Conservation (phyloP, 352 stramenopile species). For the Phytopythium vexans region DNA sequence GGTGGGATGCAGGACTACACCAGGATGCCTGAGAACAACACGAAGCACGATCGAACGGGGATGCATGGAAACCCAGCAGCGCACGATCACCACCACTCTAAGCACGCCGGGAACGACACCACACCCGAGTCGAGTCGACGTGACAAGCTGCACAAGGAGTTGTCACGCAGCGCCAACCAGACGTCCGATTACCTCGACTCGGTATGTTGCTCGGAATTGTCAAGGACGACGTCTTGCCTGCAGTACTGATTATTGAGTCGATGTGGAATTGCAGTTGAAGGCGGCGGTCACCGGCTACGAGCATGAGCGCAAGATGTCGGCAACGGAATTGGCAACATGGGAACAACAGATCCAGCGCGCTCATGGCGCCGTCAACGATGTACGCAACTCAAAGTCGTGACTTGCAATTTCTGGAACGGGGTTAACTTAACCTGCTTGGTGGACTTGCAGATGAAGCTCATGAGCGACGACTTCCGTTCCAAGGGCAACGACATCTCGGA, state of each 20-base stretch:
- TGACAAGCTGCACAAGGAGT: not conserved
- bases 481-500: constrained; percentile 20
- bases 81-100: too few relatives aligned
- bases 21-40: too few relatives aligned
- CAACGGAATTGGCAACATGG: constrained; percentile 9
- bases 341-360: not conserved
- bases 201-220: not conserved
- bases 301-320: not conserved
- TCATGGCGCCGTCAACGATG: not conserved
- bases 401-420: not conserved
- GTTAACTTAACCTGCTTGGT: constrained; percentile 5
- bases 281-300: not conserved
- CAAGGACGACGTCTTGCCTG: too few relatives aligned
- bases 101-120: too few relatives aligned
- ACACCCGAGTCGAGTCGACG: too few relatives aligned
- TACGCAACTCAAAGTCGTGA: too few relatives aligned
- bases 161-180: constrained; percentile 1
- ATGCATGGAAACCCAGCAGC: too few relatives aligned
- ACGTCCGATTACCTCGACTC: constrained; percentile 1
- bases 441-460: constrained; percentile 15
- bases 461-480: constrained; percentile 12
- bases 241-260: not conserved
- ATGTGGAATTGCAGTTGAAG: not conserved
- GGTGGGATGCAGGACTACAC: too few relatives aligned
- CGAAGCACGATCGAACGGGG: too few relatives aligned